These are phyloP conservation scores for Russula abietina DNA, from an alignment of 768 basidiomycete genomes.

Conservation along the genomic window DNA sequence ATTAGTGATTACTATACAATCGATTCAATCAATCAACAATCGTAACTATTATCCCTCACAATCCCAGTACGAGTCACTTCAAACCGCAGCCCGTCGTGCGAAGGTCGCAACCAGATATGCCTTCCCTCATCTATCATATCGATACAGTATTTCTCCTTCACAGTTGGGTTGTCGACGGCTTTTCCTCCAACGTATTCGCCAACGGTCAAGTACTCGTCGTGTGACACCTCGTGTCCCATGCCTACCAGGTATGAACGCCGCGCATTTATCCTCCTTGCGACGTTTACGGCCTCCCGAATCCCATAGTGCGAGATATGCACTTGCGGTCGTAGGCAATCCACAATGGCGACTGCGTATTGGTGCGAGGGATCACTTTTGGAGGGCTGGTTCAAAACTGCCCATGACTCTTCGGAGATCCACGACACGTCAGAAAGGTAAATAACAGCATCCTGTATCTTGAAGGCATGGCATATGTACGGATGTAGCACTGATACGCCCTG, in stretches of 20 bases:
- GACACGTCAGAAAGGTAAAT: constrained; percentile 83
- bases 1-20: not conserved
- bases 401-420: constrained; percentile 67
- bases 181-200: constrained; percentile 45
- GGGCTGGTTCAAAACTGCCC: constrained; percentile 41
- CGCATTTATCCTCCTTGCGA: constrained; percentile 53
- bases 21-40: constrained; percentile 11
- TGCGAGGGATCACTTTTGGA: constrained; percentile 27
- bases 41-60: constrained; percentile 50
- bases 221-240: constrained; percentile 69
- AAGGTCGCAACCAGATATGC: constrained; percentile 59
- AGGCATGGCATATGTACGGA: constrained; percentile 66
- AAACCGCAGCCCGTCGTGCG: constrained; percentile 67
- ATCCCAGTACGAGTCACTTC: constrained; percentile 39
- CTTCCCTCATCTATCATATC: constrained; percentile 44
- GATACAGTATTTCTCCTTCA: constrained; percentile 39
- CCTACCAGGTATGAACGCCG: constrained; percentile 65
- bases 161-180: constrained; percentile 28
- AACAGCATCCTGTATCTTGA: constrained; percentile 58
- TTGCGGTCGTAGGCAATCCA: constrained; percentile 68
- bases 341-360: constrained; percentile 52
- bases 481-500: constrained; percentile 32
- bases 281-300: constrained; percentile 51
- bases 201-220: constrained; percentile 71
- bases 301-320: constrained; percentile 78